Conservation (phyloP, 345 rosid genomes). For the Pugionium cornutum region DNA sequence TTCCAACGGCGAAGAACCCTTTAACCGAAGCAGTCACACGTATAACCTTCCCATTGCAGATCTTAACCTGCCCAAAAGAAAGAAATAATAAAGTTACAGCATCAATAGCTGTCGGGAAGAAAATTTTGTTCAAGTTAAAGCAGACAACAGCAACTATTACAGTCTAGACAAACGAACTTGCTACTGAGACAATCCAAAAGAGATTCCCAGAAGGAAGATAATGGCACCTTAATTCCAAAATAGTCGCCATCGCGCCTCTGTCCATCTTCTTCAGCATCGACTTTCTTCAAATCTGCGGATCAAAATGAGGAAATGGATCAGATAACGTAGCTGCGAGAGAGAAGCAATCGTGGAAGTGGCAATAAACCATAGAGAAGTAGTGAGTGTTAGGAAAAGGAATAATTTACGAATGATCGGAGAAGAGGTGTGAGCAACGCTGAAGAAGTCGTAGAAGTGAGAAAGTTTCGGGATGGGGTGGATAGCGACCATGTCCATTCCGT, state of each 20-base stretch:
- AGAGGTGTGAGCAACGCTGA: conserved; percentile 71
- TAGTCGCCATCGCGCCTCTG: conserved; percentile 25
- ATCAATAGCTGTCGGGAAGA: not conserved
- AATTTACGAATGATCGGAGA: conserved; percentile 74
- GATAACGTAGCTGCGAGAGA: not conserved
- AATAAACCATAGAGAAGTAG: not conserved
- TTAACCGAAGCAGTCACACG: conserved; percentile 63
- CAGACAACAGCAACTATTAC: not conserved
- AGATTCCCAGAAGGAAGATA: not conserved
- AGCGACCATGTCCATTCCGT: conserved; percentile 46
- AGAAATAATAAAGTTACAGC: not conserved
- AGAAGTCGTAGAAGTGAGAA: conserved; percentile 82
- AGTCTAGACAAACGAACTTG: not conserved
- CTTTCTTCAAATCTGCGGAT: conserved; percentile 48
- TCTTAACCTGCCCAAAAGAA: conserved; percentile 42
- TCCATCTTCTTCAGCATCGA: conserved; percentile 44
- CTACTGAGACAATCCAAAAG: not conserved
- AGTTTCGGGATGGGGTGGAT: conserved; percentile 77
- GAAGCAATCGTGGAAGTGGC: not conserved
- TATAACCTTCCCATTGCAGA: conserved; percentile 83
- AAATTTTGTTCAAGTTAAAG: not conserved
- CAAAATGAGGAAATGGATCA: not conserved
- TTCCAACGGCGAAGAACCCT: conserved; percentile 85
- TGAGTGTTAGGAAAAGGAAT: too few species aligned
- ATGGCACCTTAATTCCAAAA: conserved; percentile 42